phyloP scores from a whole-genome alignment of 805 yeast genomes.

The Cyberlindnera suaveolens region DNA sequence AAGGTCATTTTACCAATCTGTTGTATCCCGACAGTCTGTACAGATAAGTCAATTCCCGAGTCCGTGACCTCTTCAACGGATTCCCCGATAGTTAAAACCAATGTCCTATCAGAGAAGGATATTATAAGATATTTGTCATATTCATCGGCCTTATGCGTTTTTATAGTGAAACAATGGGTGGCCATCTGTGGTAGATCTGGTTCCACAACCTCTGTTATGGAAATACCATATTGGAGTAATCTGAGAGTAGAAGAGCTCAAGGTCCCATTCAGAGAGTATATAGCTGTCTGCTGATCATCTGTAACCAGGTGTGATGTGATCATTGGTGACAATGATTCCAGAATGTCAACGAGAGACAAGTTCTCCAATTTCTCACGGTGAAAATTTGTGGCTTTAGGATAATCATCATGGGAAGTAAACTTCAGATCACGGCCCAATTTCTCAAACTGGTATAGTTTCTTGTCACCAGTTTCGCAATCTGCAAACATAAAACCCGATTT shows the following conservation, averaged over 20 bases:
- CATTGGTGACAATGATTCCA: slow-evolving; percentile 45
- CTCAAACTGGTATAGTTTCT: slow-evolving; percentile 71
- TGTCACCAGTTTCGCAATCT: slow-evolving; percentile 56
- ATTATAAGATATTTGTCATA: slow-evolving; percentile 62
- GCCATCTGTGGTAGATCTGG: slow-evolving; percentile 72
- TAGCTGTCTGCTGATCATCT: slow-evolving; percentile 30
- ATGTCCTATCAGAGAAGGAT: slow-evolving; percentile 58
- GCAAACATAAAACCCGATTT: slow-evolving; percentile 74
- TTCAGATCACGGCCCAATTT: slow-evolving; percentile 59
- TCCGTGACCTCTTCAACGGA: slow-evolving; percentile 69
- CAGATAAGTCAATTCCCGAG: slow-evolving; percentile 50
- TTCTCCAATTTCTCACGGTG: slow-evolving; percentile 40
- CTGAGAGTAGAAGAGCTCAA: slow-evolving; percentile 41
- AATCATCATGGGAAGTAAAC: slow-evolving; percentile 24
- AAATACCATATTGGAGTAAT: slow-evolving; percentile 49
- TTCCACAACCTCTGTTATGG: slow-evolving; percentile 57
- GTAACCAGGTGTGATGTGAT: slow-evolving; percentile 32
- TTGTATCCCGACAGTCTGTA: slow-evolving; percentile 60
- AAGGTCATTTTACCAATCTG: slow-evolving; percentile 60
- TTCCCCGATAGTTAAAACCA: slow-evolving; percentile 74
- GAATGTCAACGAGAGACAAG: slow-evolving; percentile 48
- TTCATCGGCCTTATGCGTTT: slow-evolving; percentile 34
- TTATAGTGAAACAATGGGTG: slow-evolving; percentile 58
- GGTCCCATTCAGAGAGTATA: slow-evolving; percentile 38
- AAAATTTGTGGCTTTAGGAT: slow-evolving; percentile 27